Conservation (phyloP, 2,329 filamentous ascomycete species). For the Alternaria incomplexa region DNA sequence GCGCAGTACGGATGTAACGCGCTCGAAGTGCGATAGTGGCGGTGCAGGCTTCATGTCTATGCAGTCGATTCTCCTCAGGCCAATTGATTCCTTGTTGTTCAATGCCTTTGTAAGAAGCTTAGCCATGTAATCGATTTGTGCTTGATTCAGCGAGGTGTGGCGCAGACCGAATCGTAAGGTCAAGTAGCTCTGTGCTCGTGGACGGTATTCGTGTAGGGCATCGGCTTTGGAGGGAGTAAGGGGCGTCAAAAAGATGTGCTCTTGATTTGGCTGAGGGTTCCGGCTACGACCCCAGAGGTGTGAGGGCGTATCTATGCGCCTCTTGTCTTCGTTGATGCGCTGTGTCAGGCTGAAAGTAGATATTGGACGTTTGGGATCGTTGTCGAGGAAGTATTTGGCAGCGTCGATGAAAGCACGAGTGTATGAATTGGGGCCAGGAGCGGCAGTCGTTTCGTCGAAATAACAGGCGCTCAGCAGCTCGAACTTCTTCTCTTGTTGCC, state of each 20-base stretch:
- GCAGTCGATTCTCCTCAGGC: slow-evolving; percentile 43
- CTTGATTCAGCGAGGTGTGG: slow-evolving; percentile 28
- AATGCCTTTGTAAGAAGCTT: slow-evolving; percentile 35
- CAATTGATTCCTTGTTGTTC: slow-evolving; percentile 33
- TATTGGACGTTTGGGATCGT: slow-evolving; percentile 32
- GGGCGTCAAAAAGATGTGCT: slow-evolving; percentile 41
- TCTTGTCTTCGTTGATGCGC: slow-evolving; percentile 31
- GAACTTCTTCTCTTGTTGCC: slow-evolving; percentile 34
- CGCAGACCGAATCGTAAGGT: slow-evolving; percentile 41
- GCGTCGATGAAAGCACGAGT: slow-evolving; percentile 45
- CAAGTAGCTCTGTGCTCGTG: slow-evolving; percentile 34
- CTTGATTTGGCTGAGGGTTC: slow-evolving; percentile 26
- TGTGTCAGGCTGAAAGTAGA: slow-evolving; percentile 39
- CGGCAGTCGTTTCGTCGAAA: slow-evolving; percentile 33
- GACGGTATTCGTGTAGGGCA: background rate
- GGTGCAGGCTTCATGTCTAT: slow-evolving; percentile 33
- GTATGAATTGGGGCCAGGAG: slow-evolving; percentile 40
- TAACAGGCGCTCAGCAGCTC: slow-evolving; percentile 43
- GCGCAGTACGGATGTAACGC: slow-evolving; percentile 32
- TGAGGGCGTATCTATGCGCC: slow-evolving; percentile 36
- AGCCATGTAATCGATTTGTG: slow-evolving; percentile 41
- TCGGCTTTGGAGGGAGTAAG: slow-evolving; percentile 21
- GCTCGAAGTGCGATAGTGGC: slow-evolving; percentile 33
- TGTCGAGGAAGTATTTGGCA: slow-evolving; percentile 26
- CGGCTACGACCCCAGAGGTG: slow-evolving; percentile 31